Evolutionary conservation across 495 filamentous ascomycete genomes (phyloP), one percentile per base, ranked within the genome.

Genomic region (Trichoderma virens): DNA sequence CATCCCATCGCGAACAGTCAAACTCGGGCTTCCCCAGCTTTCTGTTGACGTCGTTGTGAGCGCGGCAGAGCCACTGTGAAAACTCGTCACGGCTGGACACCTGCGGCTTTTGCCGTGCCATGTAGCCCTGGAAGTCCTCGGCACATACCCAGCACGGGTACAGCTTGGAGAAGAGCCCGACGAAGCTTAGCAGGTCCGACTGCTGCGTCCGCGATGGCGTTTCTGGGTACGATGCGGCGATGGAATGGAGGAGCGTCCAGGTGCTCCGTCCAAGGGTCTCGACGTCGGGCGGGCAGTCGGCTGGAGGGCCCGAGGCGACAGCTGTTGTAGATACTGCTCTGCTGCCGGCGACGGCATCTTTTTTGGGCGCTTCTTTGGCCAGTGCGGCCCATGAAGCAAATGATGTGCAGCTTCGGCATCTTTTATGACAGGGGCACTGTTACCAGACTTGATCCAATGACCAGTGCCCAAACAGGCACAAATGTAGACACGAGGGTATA

Each of bases 111-210:
- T 93, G 89, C 70, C 83, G 83, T 65, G 78, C 80, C 79, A 98
- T 90, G 84, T 92, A 98, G 0, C 65, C 69, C 74, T 85, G 88
- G 74, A 98, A 97, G 70, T 97, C 95, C 66, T 91, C 90, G 43
- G 92, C 95, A 75, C 94, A 98, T 8, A 87, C 82, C 91, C 91
- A 95, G 80, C 94, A 98, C 32, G 94, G 94, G 67, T 98, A 98
- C 4, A 98, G 73, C 64, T 86, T 86, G 25, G 88, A 83, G 72
- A 98, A 97, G 0, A 90, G 74, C 25, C 74, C 72, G 68, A 98
- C 82, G 75, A 98, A 98, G n/a, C 80, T 79, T 62, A 75, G 78
- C 74, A 94, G 88, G 62, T 97, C 86, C 4, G 72, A 71, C 70
- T 97, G 92, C 66, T 95, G 80, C 14, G 76, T 72, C 8, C 78